Evolutionary conservation across 495 filamentous ascomycete species (phyloP).

Genomic region (Diplogelasinospora grovesii): DNA sequence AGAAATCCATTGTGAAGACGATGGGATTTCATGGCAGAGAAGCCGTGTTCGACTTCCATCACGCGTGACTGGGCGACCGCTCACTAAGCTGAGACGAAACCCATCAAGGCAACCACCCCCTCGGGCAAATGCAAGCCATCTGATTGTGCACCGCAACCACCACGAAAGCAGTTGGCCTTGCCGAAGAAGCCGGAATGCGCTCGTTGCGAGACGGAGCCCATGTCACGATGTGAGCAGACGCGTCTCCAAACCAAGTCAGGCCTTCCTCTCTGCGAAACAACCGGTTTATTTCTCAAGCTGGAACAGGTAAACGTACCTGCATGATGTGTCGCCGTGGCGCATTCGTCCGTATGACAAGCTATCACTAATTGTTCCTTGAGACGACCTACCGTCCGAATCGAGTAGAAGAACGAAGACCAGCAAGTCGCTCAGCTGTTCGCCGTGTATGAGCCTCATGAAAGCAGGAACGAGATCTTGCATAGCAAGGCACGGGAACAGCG

Average conservation of each 20-base stretch:
- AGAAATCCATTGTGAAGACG: not conserved
- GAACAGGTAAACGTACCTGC: conserved; percentile 12
- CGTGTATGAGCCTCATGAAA: no score
- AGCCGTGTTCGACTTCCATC: not conserved
- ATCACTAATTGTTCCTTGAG: not conserved
- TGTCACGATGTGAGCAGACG: conserved; percentile 3
- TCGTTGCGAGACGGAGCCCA: not conserved
- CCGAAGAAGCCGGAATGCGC: conserved; percentile 9
- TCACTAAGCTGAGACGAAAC: conserved; percentile 3
- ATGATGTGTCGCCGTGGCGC: conserved; percentile 12
- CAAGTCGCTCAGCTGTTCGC: no score
- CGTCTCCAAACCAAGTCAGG: no score
- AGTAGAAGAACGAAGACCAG: not conserved
- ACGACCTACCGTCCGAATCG: conserved; percentile 3
- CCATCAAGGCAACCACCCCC: conserved; percentile 10
- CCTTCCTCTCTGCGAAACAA: no score
- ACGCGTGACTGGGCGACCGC: conserved; percentile 1
- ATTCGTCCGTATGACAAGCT: conserved; percentile 8
- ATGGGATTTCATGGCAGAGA: not conserved
- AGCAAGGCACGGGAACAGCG: no score
- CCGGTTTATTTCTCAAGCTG: no score
- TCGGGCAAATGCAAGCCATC: conserved; percentile 1
- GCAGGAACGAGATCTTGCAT: no score
- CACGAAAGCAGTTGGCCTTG: not conserved
- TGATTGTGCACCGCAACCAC: conserved; percentile 11